phyloP scores from a whole-genome alignment of 2,329 filamentous ascomycete genomes.

The Penicillium sp. region DNA sequence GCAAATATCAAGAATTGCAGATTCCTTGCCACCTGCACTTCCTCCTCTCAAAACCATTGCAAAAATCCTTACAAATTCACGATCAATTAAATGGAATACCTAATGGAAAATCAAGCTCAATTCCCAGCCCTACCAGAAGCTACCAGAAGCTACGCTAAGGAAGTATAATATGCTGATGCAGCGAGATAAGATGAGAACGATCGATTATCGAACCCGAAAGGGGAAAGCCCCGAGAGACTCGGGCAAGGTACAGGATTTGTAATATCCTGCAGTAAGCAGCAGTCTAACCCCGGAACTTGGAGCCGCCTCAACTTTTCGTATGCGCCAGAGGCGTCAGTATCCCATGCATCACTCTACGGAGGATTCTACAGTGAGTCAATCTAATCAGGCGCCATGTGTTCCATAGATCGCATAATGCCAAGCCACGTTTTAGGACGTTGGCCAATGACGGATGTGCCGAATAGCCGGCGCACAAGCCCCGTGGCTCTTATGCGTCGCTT shows the following conservation, averaged over 20 bases:
- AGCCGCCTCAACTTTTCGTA: not conserved
- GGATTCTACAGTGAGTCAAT: not conserved
- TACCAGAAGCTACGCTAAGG: not conserved
- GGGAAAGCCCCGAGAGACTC: not conserved
- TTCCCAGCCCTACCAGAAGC: too few species aligned
- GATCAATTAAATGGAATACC: too few species aligned
- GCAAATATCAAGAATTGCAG: too few species aligned
- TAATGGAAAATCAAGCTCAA: too few species aligned
- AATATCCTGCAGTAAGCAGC: not conserved
- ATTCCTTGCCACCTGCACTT: too few species aligned
- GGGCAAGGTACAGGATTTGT: not conserved
- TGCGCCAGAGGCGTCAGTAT: not conserved
- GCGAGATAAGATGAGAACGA: not conserved
- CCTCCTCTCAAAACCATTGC: too few species aligned
- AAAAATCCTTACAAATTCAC: too few species aligned
- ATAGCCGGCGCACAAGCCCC: conserved; percentile 14
- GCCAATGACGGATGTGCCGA: conserved; percentile 18
- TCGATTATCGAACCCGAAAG: not conserved
- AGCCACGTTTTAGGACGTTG: not conserved
- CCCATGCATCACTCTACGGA: not conserved
- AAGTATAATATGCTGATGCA: not conserved
- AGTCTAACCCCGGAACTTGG: not conserved
- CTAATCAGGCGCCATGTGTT: not conserved
- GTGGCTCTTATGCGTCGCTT: conserved; percentile 5
- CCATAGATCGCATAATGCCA: not conserved